Base-by-base conservation (phyloP, 331 rosid genomes). In the Quercus lobata region DNA sequence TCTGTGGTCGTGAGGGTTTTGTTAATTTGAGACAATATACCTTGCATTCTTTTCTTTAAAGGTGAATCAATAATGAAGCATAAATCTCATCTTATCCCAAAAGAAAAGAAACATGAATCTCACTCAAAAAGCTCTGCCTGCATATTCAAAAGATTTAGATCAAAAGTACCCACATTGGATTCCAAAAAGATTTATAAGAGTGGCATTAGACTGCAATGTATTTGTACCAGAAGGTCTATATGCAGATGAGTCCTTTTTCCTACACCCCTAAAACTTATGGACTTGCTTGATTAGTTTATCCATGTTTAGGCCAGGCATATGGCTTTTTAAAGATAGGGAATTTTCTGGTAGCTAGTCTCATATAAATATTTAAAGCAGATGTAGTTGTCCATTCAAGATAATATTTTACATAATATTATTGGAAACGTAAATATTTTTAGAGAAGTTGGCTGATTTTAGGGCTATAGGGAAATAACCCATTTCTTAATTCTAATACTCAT, bases 131-230 rank as follows among this genome's bases (percentile, higher is more conserved):
- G 76, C 66, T 75, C 53, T 52, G 85, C 76, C 44, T 52, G 85
- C 54, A 84, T 75, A 81, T 82, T 86, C 78, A 29, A 80, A 73
- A 83, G 78, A 80, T 73, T 65, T 77, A 57, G 63, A 75, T 75
- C 66, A 83, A 73, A 89, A 82, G 77, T 83, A 79, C 75, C 76
- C 74, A 86, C 90, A 89, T 89, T 66, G 97, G 91, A 89, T 89
- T 86, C 92, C 92, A 71, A 79, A 24, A 68, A 57, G 37, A 70
- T 74, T 53, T 62, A 69, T 14, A 73, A 83, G 80, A 57, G 53
- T 15, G 68, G 71, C 71, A 54, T 24, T 70, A 56, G 61, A 77
- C 61, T 24, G 79, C 53, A 27, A 24, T 21, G 21, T 27, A 16
- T 18, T 24, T 49, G 77, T 65, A 62, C 78, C 71, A 75, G 80